Base-by-base conservation (phyloP, 192 early-diverging fungal genomes). In the Coemansia aciculifera region DNA sequence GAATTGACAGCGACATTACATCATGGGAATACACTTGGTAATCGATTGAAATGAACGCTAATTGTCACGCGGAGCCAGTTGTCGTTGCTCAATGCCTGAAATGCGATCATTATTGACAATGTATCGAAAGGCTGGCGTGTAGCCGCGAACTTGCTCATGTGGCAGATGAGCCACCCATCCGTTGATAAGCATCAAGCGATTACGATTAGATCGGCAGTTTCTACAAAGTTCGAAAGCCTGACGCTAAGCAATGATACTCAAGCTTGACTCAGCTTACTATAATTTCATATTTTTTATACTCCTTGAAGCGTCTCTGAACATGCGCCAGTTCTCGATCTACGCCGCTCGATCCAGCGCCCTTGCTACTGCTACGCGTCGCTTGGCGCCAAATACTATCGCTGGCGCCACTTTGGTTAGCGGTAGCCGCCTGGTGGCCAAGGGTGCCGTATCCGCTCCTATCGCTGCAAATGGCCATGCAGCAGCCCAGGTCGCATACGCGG, bases 251-350 rank as follows among this genome's bases (percentile, higher is more conserved):
- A 4, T 9, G 51, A 15, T 9, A 10, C 46, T 49, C 36, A 6
- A 36, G 36, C 36, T 36, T 36, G 36, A 36, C 36, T 36, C 36
- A 8, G 9, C 36, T 36, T 36, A 36, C 36, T 36, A 36, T 9
- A 36, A 6, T 36, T 36, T 36, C 36, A 36, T 36, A 21, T 49
- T 49, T 38, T 38, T 15, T 29, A 27, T 23, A 56, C 42, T 19
- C 32, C 27, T 27, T 19, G 42, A 19, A 17, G 29, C 3, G 19
- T 21, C 46, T 49, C 19, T 49, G 17, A 63, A 69, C 51, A 81
- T 81, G 79, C 73, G 74, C 39, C 79, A 81, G 71, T 15, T 76
- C 37, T 67, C 71, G 34, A 59, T 76, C 52, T 64, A 63, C 67
- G 59, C 67, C 5, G 43, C 67, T 21, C 66, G 71, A 60, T 49